phyloP scores from a whole-genome alignment of 2,329 filamentous ascomycete genomes.

The Arthrobotrys pseudoclavata region DNA sequence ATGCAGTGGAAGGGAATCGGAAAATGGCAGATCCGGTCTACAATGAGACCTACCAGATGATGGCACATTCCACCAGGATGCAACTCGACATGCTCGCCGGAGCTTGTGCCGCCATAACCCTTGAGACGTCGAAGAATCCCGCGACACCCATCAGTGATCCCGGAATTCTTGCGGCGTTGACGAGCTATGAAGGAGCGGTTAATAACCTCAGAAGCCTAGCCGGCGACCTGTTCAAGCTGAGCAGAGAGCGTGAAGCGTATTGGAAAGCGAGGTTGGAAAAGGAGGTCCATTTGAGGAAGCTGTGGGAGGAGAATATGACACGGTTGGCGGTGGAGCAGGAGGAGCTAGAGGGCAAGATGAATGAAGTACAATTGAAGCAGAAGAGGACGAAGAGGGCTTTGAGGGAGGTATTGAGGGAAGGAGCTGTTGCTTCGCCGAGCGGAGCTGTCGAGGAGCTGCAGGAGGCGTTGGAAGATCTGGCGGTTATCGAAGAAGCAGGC shows the following conservation, averaged over 20 bases:
- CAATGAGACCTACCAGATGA: constrained; percentile 97
- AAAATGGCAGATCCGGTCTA: constrained; percentile 76
- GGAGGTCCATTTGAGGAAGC: constrained; percentile 88
- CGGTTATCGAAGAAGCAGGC: constrained; percentile 62
- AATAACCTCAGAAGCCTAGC: constrained; percentile 87
- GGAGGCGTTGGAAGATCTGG: constrained; percentile 65
- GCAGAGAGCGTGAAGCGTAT: constrained; percentile 91
- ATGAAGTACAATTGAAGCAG: constrained; percentile 59
- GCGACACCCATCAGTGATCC: constrained; percentile 80
- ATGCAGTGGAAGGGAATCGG: constrained; percentile 81
- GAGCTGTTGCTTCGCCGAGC: constrained; percentile 40
- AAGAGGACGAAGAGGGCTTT: constrained; percentile 55
- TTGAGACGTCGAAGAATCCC: constrained; percentile 78
- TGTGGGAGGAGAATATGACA: constrained; percentile 99
- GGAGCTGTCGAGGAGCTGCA: constrained; percentile 64
- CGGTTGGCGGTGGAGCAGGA: constrained; percentile 96
- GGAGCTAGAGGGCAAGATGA: constrained; percentile 83
- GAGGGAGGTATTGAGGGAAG: constrained; percentile 53
- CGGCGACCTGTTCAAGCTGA: constrained; percentile 89
- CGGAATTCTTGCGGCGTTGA: constrained; percentile 80
- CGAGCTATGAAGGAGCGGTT: constrained; percentile 90
- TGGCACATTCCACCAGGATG: constrained; percentile 91
- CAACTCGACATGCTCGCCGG: constrained; percentile 91
- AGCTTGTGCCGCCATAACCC: constrained; percentile 84
- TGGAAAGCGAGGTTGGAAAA: constrained; percentile 96